Conservation (phyloP, 257 asterid species). For the Voacanga thouarsii region DNA sequence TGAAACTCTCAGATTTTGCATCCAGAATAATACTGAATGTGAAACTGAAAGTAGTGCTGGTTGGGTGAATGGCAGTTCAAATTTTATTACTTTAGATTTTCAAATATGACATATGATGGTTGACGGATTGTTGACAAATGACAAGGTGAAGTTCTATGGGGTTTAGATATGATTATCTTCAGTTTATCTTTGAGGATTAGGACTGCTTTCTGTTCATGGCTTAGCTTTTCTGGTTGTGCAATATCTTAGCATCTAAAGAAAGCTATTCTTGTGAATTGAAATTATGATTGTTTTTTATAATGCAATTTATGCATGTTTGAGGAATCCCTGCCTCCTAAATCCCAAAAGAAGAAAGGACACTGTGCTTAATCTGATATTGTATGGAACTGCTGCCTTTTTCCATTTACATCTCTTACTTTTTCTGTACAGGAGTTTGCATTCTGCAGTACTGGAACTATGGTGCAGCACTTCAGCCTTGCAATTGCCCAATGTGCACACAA, state of each 20-base stretch:
- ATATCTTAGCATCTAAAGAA: neutral
- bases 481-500: constrained; percentile 80
- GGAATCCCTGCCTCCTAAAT: neutral
- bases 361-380: neutral
- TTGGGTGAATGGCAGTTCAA: neutral
- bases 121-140: neutral
- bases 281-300: too few species aligned
- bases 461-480: constrained; percentile 66
- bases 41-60: neutral
- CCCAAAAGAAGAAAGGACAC: neutral
- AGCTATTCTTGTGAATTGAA: neutral
- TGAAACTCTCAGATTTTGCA: neutral
- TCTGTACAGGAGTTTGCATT: constrained; percentile 61
- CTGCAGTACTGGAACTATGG: constrained; percentile 76
- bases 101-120: neutral
- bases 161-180: neutral
- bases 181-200: neutral
- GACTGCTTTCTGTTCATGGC: neutral
- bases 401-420: constrained; percentile 1
- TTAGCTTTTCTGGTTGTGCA: neutral
- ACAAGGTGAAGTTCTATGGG: neutral
- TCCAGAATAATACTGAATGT: neutral
- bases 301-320: neutral
- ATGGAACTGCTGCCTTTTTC: neutral
- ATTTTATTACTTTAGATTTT: neutral